These are phyloP conservation scores for Agaricus blazei DNA, from an alignment of 768 basidiomycete genomes.

Conservation along the genomic window DNA sequence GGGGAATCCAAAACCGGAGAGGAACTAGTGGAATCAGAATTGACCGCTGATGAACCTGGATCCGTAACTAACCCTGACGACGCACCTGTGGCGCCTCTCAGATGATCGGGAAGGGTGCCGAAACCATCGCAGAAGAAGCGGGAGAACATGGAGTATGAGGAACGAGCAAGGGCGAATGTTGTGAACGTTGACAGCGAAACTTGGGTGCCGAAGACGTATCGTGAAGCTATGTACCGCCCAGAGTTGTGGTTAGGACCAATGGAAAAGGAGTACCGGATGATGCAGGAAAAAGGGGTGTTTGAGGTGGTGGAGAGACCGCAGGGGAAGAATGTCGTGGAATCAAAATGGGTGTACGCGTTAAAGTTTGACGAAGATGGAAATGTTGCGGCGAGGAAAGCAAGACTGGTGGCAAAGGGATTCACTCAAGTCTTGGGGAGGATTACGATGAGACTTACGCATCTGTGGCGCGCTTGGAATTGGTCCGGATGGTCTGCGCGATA, in stretches of 20 bases:
- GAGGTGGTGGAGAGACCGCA: slow-evolving; percentile 5
- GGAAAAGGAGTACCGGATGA: background rate
- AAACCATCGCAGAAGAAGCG: too few relatives aligned
- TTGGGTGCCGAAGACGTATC: background rate
- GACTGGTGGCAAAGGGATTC: slow-evolving; percentile 15
- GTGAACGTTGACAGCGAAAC: too few relatives aligned
- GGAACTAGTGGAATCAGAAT: too few relatives aligned
- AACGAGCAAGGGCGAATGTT: too few relatives aligned
- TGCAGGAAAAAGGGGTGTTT: slow-evolving; percentile 4
- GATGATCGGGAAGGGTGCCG: too few relatives aligned
- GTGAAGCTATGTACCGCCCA: slow-evolving; percentile 3
- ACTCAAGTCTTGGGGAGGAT: slow-evolving; percentile 12
- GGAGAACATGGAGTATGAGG: too few relatives aligned
- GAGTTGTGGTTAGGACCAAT: slow-evolving; percentile 10
- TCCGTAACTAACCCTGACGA: too few relatives aligned
- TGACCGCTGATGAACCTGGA: too few relatives aligned
- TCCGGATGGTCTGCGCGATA: slow-evolving; percentile 14
- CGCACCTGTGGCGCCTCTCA: too few relatives aligned
- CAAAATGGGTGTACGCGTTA: slow-evolving; percentile 9
- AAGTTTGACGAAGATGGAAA: slow-evolving; percentile 14
- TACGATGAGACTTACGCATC: slow-evolving; percentile 15
- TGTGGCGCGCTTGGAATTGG: slow-evolving; percentile 13
- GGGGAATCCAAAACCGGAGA: too few relatives aligned
- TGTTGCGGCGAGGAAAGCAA: slow-evolving; percentile 11
- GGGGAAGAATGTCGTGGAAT: slow-evolving; percentile 9